Evolutionary conservation across 2,329 filamentous ascomycete genomes (phyloP).

Genomic region (Gyromitra esculenta): DNA sequence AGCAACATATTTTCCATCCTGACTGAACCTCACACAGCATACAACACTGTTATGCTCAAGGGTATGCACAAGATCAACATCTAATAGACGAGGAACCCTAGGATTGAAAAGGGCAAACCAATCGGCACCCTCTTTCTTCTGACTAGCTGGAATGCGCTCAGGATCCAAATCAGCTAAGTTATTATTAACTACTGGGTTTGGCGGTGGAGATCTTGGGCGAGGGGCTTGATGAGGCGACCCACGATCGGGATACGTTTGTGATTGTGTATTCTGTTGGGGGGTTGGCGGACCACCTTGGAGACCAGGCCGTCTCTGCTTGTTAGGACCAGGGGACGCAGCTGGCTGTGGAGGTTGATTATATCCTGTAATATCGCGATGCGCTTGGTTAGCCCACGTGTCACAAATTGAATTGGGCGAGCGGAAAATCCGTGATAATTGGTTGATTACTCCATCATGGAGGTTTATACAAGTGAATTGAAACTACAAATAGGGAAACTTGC

Average conservation of each 20-base stretch:
- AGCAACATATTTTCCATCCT: conserved; percentile 93
- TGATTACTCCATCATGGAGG: conserved; percentile 38
- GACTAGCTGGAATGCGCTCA: conserved; percentile 81
- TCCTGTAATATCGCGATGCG: conserved; percentile 37
- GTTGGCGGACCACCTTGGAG: conserved; percentile 77
- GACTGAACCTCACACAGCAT: conserved; percentile 96
- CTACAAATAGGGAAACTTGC: conserved; percentile 61
- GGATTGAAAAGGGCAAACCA: conserved; percentile 99
- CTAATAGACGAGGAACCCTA: conserved; percentile 83
- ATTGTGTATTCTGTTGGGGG: conserved; percentile 87
- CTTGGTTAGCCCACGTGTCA: conserved; percentile 45
- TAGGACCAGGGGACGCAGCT: conserved; percentile 85
- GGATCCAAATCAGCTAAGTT: conserved; percentile 86
- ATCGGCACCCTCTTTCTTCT: conserved; percentile 67
- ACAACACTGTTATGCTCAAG: conserved; percentile 94
- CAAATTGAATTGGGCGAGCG: conserved; percentile 19
- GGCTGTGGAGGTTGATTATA: conserved; percentile 81
- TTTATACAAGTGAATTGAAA: conserved; percentile 38
- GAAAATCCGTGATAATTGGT: conserved; percentile 37
- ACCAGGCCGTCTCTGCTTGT: conserved; percentile 74
- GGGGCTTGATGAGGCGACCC: conserved; percentile 83
- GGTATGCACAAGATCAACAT: conserved; percentile 93
- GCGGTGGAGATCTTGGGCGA: conserved; percentile 77
- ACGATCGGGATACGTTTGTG: conserved; percentile 78
- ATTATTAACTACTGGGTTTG: conserved; percentile 68